Evolutionary conservation across 306 rosid species (phyloP).

Genomic region (Psophocarpus tetragonolobus): DNA sequence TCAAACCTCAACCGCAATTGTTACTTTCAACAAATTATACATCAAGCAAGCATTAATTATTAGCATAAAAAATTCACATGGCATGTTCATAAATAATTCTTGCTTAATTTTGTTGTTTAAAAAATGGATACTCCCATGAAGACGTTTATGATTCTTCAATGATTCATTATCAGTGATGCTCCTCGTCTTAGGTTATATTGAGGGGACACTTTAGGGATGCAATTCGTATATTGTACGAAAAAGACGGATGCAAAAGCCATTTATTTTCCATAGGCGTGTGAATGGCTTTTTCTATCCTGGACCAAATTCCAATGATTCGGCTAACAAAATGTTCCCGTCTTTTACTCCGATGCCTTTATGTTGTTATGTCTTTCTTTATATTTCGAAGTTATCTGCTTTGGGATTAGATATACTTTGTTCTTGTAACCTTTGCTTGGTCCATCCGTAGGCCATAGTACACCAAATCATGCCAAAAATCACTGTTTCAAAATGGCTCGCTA

Average conservation of each 20-base stretch:
- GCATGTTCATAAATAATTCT: not conserved
- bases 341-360: not conserved
- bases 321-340: not conserved
- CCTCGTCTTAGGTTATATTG: constrained; percentile 33
- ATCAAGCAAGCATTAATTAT: not conserved
- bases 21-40: not conserved
- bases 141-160: not conserved
- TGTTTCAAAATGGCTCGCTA: not conserved
- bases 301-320: constrained; percentile 43
- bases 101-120: not conserved
- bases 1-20: not conserved
- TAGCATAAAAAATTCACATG: constrained; percentile 32
- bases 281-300: constrained; percentile 38
- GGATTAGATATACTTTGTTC: not conserved
- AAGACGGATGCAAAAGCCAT: constrained; percentile 29
- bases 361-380: not conserved
- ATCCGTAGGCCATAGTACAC: not conserved
- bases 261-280: not conserved
- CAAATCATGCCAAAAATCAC: not conserved
- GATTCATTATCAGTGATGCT: not conserved
- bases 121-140: not conserved
- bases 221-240: constrained; percentile 39
- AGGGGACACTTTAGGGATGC: constrained; percentile 41
- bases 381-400: not conserved
- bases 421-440: not conserved